Evolutionary conservation across 257 asterid genomes (phyloP).

Genomic region (Linderniella brevidens): DNA sequence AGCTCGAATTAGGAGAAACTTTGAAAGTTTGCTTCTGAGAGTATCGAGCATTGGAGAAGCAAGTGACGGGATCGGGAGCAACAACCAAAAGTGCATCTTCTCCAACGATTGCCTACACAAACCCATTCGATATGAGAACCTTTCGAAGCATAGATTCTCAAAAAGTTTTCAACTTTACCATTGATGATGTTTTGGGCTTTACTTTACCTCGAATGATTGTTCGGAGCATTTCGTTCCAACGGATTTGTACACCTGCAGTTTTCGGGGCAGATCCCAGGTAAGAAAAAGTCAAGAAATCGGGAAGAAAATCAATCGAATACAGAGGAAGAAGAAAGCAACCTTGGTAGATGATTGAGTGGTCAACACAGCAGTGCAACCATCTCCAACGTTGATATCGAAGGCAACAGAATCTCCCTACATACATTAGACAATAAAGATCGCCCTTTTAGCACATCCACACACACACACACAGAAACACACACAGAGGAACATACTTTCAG

Average conservation of each 20-base stretch:
- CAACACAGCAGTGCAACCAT: constrained; percentile 62
- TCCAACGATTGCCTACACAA: constrained; percentile 54
- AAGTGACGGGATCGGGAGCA: constrained; percentile 94
- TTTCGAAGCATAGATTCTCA: background rate
- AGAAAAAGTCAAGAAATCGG: background rate
- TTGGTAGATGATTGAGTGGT: constrained; percentile 97
- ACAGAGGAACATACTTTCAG: too few relatives aligned
- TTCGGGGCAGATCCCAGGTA: background rate
- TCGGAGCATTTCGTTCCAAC: constrained; percentile 48
- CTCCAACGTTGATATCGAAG: constrained; percentile 41
- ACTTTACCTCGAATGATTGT: constrained; percentile 57
- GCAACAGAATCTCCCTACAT: constrained; percentile 65
- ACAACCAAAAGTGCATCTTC: constrained; percentile 53
- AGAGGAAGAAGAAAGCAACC: constrained; percentile 19
- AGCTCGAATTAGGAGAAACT: constrained; percentile 40
- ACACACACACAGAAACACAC: background rate
- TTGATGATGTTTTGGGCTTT: background rate
- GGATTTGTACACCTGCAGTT: constrained; percentile 64
- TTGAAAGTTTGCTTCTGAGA: constrained; percentile 65
- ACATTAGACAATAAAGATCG: background rate
- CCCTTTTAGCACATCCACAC: background rate
- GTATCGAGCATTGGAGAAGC: constrained; percentile 81
- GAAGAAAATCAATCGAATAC: background rate
- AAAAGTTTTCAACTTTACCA: background rate
- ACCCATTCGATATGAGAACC: background rate